Evolutionary conservation across 768 basidiomycete genomes (phyloP).

Genomic region (Suillus occidentalis): DNA sequence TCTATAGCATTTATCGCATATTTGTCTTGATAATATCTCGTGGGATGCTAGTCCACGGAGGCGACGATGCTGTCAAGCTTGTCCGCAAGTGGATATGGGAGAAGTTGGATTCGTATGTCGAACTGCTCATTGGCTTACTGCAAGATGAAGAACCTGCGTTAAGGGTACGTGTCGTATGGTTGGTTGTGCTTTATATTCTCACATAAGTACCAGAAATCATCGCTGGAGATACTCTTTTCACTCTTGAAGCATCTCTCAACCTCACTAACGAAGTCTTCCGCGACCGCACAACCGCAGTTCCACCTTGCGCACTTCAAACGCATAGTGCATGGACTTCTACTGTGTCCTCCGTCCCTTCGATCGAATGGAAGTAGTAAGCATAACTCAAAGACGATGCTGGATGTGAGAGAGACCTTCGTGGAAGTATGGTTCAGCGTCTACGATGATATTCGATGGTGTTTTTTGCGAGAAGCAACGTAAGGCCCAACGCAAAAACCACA

Average conservation of each 20-base stretch:
- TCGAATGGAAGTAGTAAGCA: constrained; percentile 19
- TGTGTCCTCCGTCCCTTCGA: constrained; percentile 55
- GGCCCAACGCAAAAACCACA: constrained; percentile 16
- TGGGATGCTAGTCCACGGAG: constrained; percentile 52
- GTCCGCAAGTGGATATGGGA: constrained; percentile 84
- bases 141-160: constrained; percentile 76
- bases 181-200: neutral
- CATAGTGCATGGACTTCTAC: constrained; percentile 57
- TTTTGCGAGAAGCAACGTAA: constrained; percentile 76
- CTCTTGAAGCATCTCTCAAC: constrained; percentile 78
- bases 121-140: constrained; percentile 66
- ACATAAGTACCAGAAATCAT: constrained; percentile 50
- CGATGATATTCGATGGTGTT: constrained; percentile 89
- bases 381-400: constrained; percentile 47
- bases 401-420: constrained; percentile 64
- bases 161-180: constrained; percentile 49
- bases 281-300: constrained; percentile 57
- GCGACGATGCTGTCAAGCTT: constrained; percentile 52
- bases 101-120: constrained; percentile 66
- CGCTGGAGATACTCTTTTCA: constrained; percentile 75
- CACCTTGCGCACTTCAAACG: constrained; percentile 68
- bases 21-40: constrained; percentile 64
- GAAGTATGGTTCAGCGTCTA: constrained; percentile 73
- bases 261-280: constrained; percentile 46
- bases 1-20: constrained; percentile 81